A percentile compares a stretch with the other conserved stretches of the same genome.
Conservation (phyloP, 176 grass and related monocot species). For the Metroxylon sagu region DNA sequence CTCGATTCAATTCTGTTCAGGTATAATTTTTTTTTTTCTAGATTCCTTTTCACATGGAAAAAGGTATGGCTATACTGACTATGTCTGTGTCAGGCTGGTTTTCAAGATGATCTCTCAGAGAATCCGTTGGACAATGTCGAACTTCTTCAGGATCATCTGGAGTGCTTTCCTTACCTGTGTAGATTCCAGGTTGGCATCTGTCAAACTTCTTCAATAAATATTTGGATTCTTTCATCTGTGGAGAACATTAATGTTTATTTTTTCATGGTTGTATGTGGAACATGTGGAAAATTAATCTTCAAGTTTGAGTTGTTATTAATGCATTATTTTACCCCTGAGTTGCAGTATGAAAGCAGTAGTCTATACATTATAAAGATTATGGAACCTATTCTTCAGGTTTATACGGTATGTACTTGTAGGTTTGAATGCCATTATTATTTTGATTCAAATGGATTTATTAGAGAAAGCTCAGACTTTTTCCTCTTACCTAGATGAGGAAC, state of each 20-base stretch:
- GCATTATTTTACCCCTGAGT: neutral
- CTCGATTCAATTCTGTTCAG: conserved; percentile 96
- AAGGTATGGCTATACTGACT: neutral
- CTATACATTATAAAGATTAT: conserved; percentile 94
- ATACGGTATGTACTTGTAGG: conserved; percentile 56
- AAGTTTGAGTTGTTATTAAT: no score
- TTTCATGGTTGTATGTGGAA: neutral
- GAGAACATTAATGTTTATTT: conserved; percentile 5
- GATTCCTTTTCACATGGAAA: neutral
- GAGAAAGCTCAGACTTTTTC: no score
- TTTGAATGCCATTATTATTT: neutral
- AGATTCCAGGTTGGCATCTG: conserved; percentile 79
- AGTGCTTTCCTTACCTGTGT: conserved; percentile 96
- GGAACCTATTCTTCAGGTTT: conserved; percentile 99
- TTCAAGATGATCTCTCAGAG: conserved; percentile 56
- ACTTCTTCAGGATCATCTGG: conserved; percentile 93
- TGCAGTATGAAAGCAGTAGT: conserved; percentile 93
- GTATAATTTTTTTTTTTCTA: conserved; percentile 25
- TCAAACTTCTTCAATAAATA: neutral
- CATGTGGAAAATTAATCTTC: no score
- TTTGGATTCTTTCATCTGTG: neutral
- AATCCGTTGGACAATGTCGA: conserved; percentile 92
- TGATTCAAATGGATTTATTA: no score
- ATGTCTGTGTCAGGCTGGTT: conserved; percentile 51
- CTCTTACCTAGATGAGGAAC: neutral